A percentile compares a stretch with the other conserved stretches of the same genome.
Conservation (phyloP, 495 filamentous ascomycete genomes). For the Trichoderma orchidacearum region DNA sequence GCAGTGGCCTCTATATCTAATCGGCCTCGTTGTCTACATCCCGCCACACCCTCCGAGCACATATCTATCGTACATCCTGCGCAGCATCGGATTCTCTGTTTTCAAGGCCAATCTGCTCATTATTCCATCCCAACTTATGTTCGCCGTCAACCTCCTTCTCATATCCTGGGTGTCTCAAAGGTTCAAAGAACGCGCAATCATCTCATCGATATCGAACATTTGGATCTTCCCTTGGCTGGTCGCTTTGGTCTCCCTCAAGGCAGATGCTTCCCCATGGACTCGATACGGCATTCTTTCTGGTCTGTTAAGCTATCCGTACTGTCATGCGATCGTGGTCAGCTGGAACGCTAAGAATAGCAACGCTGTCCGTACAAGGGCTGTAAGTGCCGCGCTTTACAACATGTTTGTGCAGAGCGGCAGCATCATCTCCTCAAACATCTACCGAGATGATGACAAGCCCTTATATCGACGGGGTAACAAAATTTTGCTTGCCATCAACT, state of each 20-base stretch:
- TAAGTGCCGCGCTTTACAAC: slow-evolving; percentile 38
- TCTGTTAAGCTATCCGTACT: slow-evolving; percentile 45
- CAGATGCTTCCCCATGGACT: slow-evolving; percentile 29
- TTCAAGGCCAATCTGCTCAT: slow-evolving; percentile 41
- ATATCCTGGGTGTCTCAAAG: slow-evolving; percentile 42
- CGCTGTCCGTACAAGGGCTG: slow-evolving; percentile 47
- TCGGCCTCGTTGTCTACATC: slow-evolving; percentile 38
- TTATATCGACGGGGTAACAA: slow-evolving; percentile 38
- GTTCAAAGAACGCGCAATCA: slow-evolving; percentile 37
- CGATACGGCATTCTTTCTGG: slow-evolving; percentile 37
- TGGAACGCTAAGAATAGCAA: slow-evolving; percentile 49
- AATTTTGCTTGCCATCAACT: slow-evolving; percentile 27
- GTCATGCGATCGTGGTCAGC: slow-evolving; percentile 46
- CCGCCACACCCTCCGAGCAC: slow-evolving; percentile 29
- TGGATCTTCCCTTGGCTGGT: slow-evolving; percentile 45
- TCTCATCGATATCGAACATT: slow-evolving; percentile 35
- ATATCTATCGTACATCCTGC: slow-evolving; percentile 37
- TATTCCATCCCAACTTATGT: slow-evolving; percentile 35
- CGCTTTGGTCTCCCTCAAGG: slow-evolving; percentile 30
- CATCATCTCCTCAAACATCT: slow-evolving; percentile 39
- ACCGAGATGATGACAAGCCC: slow-evolving; percentile 40
- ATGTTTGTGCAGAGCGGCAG: slow-evolving; percentile 32
- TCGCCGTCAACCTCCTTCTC: slow-evolving; percentile 27
- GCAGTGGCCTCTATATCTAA: slow-evolving; percentile 44
- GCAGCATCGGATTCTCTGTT: slow-evolving; percentile 34